Evolutionary conservation across 2,329 filamentous ascomycete species (phyloP), one percentile per base, ranked within the genome.

Genomic region (Beauveria brongniartii): DNA sequence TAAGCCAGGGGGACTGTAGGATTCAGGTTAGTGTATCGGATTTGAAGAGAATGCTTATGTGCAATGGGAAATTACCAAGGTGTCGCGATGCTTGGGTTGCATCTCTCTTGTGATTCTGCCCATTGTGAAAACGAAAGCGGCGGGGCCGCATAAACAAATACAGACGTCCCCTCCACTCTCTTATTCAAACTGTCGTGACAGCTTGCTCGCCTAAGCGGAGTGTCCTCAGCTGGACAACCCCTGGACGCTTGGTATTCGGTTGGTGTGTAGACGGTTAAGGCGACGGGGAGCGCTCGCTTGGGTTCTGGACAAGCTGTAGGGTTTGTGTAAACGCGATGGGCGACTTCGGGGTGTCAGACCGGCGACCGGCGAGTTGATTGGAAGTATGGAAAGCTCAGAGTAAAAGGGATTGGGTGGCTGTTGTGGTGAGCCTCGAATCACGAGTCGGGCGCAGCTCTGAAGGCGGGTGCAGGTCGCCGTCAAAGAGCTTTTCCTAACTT

Each of bases 1-100:
- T 84, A 66, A 97, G 83, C 81, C 90, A 96, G 67, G 91, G 88
- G 74, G 94, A 96, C 91, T 97, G 67, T 53, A 65, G 63, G 73
- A 48, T 67, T 62, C 46, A 67, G 66, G 22, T 65, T 59, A 61
- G 64, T 37, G 20, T 56, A 40, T 41, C 37, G 44, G 57, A 2
- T 34, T 16, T 50, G 34, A 53, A 20, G 30, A 30, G 28, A 28
- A 24, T 46, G 37, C 61, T 26, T 62, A 34, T 58, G 59, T 18
- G 14, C 41, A 28, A 9, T n/a, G 40, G 59, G 37, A 30, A 72
- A 82, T 73, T 77, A 88, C 85, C 80, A 87, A 70, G 34, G 83
- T 87, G 75, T 88, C 85, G 75, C 79, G 80, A 72, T 88, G 85
- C 77, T 87, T 88, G 63, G 79, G 71, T 75, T 86, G 84, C 77